These are phyloP conservation scores for Fusarium agapanthi DNA, from an alignment of 2,329 filamentous ascomycete genomes.

Conservation along the genomic window DNA sequence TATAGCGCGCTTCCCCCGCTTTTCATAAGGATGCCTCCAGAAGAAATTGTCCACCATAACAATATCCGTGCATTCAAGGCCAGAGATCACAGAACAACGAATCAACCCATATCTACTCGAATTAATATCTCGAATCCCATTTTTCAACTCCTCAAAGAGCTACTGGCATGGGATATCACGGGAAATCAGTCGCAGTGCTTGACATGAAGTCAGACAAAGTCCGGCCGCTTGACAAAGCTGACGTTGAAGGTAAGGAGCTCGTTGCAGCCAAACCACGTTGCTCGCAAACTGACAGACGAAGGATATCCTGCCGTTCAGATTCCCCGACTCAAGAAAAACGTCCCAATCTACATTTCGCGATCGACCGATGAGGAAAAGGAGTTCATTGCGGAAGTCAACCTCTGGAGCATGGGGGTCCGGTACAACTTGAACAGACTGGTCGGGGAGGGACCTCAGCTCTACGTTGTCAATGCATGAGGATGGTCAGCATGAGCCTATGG, in stretches of 20 bases:
- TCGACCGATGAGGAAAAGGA: not conserved
- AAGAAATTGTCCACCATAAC: not conserved
- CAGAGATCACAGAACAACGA: not conserved
- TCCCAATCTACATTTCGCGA: rapidly evolving
- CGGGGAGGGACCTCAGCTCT: rapidly evolving
- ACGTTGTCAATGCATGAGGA: not conserved
- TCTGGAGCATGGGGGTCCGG: not conserved
- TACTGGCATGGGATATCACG: not conserved
- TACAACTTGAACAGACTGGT: not conserved
- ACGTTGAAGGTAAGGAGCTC: not conserved
- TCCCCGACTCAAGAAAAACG: not conserved
- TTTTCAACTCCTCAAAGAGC: not conserved
- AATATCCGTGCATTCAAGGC: rapidly evolving
- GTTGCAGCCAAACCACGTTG: no score
- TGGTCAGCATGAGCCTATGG: not conserved
- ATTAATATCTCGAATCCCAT: not conserved
- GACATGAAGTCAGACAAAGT: not conserved
- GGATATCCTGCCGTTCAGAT: not conserved
- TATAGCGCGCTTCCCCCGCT: not conserved
- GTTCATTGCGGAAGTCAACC: not conserved
- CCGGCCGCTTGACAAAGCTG: not conserved
- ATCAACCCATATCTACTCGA: not conserved
- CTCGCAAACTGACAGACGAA: not conserved
- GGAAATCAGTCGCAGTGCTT: not conserved
- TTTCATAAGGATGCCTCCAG: not conserved